Evolutionary conservation across 2,329 filamentous ascomycete species (phyloP).

Genomic region (Microcyclosporella mali): DNA sequence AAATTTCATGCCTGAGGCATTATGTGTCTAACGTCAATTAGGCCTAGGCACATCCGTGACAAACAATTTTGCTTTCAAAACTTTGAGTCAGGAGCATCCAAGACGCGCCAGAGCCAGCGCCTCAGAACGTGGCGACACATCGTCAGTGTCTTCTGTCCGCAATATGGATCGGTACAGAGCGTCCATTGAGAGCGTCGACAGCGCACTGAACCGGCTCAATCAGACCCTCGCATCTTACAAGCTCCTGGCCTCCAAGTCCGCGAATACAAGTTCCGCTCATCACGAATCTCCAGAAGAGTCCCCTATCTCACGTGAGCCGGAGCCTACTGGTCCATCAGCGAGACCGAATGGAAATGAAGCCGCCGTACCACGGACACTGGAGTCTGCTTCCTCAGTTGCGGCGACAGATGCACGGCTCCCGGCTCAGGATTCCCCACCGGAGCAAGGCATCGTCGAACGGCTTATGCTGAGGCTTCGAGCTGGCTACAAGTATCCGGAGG

Average conservation of each 20-base stretch:
- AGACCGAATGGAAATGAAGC: neutral
- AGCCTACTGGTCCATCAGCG: neutral
- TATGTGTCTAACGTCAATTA: no score
- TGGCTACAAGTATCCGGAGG: conserved; percentile 15
- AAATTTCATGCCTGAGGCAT: no score
- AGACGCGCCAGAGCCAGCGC: neutral
- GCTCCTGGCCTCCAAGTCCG: conserved; percentile 11
- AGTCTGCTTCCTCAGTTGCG: neutral
- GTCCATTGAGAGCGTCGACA: conserved; percentile 27
- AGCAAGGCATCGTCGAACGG: neutral
- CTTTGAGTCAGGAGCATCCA: neutral
- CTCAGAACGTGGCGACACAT: no score
- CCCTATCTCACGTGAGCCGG: conserved; percentile 1
- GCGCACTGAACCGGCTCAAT: conserved; percentile 27
- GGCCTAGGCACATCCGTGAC: no score
- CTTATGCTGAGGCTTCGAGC: conserved; percentile 9
- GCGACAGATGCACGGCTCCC: no score
- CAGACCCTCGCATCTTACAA: conserved; percentile 28
- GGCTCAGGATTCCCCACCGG: neutral
- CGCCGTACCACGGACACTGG: neutral
- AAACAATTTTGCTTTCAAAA: neutral
- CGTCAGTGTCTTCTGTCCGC: no score
- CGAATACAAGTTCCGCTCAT: neutral
- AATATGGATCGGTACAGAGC: conserved; percentile 27
- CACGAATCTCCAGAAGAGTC: no score